Evolutionary conservation across 176 grass and related monocot genomes (phyloP), one percentile per base, ranked within the genome.

Genomic region (Carex parvula): DNA sequence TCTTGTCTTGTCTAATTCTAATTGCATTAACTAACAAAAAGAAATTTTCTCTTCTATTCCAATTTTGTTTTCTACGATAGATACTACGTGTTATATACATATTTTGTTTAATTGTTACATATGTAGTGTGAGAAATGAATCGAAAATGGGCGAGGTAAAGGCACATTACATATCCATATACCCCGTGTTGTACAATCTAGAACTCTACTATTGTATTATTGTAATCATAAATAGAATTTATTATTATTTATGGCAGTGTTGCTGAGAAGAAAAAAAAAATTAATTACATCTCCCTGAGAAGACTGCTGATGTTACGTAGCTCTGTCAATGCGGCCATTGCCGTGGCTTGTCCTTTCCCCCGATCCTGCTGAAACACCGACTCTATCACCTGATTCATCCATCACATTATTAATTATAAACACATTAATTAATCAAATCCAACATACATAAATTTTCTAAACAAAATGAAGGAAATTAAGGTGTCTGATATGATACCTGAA

Each of bases 221-320:
- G 9, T 50, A 50, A 50, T 50, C 42, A 44, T 44, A 44, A 11
- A 50, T 50, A 50, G 7, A 50, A 50, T 2, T 50, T 50, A 50
- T 50, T 48, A 48, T 48, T 50, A 50, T 11, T 50, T 50, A 50
- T 50, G 46, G 46, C 26, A 50, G 13, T 52, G 72, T 76, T 55
- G 48, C 22, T 55, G 48, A 30, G 20, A 8, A 55, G 15, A 55
- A 21, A 14, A 0, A 8, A 33, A 14, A 0, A 26, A 24, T 3
- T 73, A 18, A 17, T 70, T 67, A 92, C 95, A 97, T 97, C 87
- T 97, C 90, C 5, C 87, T 84, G 3, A 97, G 86, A 70, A 97
- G 53, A 79, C 88, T 94, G 89, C 94, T 94, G 63, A 97, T 97
- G 84, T 94, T 92, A 59, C 94, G 94, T 52, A 97, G 92, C 87